Base-by-base conservation (phyloP, 352 stramenopile genomes). In the Hyaloperonospora arabidopsidis region DNA sequence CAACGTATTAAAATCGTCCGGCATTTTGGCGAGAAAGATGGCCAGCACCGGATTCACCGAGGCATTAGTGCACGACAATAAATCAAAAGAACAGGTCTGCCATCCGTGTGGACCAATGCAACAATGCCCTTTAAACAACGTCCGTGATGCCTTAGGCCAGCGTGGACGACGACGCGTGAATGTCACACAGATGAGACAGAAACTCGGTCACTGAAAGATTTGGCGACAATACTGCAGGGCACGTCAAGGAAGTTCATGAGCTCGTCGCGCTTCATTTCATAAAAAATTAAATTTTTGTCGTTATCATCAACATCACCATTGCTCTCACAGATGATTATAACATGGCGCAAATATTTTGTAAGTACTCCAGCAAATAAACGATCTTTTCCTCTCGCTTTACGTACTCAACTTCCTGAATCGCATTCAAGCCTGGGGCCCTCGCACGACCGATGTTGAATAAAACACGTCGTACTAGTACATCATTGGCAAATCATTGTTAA, bases 41-140 rank as follows among this genome's bases (percentile, higher is more conserved):
- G 81, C 74, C 72, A 93, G 74, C 22, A 74, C 63, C 34, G 84
- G 84, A 54, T 74, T 91, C 36, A 94, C 84, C 15, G 81, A 74
- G 1, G 82, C 84, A 58, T 94, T 94, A 35, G 93, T 70, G 50
- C 78, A 89, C 81, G 11, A 92, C 79, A 28, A 94, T 62, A 45
- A 90, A 79, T 45, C 77, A 89, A 41, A 89, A 79, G 4, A 79
- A 62, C 10, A 94, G 61, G 49, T 86, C 79, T 7, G 65, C 51
- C 36, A 78, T 83, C 60, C 92, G 84, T 59, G 85, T 92, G 32
- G 78, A 91, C 84, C 84, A 94, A 68, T 94, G 84, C 64, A 63
- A 79, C 35, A 94, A 63, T 29, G 84, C 93, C 17, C 68, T 86
- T 35, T 73, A 73, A 22, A 94, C 76, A 7, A 94, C 82, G 49